Evolutionary conservation across 2,329 filamentous ascomycete genomes (phyloP).

Genomic region (Alternaria conjuncta): DNA sequence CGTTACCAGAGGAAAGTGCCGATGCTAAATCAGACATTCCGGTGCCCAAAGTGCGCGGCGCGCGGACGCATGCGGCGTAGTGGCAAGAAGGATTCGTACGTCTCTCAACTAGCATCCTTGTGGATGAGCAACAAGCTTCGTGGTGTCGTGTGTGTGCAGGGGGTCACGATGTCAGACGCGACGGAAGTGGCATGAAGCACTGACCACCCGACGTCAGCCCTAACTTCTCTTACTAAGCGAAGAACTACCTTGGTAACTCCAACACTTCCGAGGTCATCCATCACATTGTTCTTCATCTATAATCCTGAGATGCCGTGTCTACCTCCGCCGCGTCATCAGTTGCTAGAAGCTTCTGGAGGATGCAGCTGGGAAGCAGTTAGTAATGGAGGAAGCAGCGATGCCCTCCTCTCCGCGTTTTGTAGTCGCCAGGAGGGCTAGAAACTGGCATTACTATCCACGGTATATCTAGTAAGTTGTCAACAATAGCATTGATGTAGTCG

Average conservation of each 20-base stretch:
- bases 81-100: not conserved
- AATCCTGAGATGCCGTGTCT: too few relatives aligned
- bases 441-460: too few relatives aligned
- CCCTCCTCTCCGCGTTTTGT: too few relatives aligned
- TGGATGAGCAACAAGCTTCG: not conserved
- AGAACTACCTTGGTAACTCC: not conserved
- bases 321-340: too few relatives aligned
- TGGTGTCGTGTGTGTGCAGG: not conserved
- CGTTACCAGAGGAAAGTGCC: not conserved
- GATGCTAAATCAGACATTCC: not conserved
- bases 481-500: not conserved
- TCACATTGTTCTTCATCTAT: not conserved
- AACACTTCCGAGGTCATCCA: not conserved
- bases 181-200: not conserved
- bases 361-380: too few relatives aligned
- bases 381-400: too few relatives aligned
- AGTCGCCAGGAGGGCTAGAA: too few relatives aligned
- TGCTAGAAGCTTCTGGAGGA: too few relatives aligned
- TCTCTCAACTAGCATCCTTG: not conserved
- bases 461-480: not conserved
- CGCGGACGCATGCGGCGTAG: not conserved
- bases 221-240: not conserved
- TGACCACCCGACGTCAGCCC: constrained; percentile 8
- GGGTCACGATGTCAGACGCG: not conserved
- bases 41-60: not conserved